These are phyloP conservation scores for Colletotrichum sp. DNA, from an alignment of 2,329 filamentous ascomycete genomes.

Conservation along the genomic window DNA sequence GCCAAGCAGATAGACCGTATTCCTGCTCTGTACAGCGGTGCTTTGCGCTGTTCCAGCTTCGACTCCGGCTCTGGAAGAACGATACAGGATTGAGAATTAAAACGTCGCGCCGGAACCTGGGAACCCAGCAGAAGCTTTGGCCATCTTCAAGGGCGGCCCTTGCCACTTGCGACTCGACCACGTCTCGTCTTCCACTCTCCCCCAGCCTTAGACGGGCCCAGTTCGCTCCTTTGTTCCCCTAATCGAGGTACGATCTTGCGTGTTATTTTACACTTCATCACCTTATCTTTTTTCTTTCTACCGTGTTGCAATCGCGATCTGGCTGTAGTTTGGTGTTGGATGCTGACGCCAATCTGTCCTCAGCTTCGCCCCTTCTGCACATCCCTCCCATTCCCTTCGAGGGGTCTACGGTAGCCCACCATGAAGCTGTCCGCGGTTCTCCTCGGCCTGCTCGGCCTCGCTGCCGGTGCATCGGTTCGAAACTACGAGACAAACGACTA, in stretches of 20 bases:
- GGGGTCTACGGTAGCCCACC: constrained; percentile 21
- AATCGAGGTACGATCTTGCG: constrained; percentile 5
- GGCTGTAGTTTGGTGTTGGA: background rate
- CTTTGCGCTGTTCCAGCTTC: background rate
- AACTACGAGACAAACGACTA: constrained; percentile 87
- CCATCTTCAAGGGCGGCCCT: constrained; percentile 15
- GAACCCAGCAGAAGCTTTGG: constrained; percentile 14
- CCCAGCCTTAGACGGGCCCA: constrained; percentile 8
- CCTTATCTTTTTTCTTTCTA: background rate
- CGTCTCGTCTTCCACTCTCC: constrained; percentile 16
- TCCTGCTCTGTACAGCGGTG: background rate
- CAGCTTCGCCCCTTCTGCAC: background rate
- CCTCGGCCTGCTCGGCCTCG: constrained; percentile 54
- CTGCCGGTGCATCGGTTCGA: constrained; percentile 59
- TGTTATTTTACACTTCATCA: background rate
- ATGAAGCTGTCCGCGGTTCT: constrained; percentile 62
- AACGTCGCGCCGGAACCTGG: background rate
- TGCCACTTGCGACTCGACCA: constrained; percentile 22
- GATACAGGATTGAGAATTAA: background rate
- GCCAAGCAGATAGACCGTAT: background rate
- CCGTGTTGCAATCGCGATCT: background rate
- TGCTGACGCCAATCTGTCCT: background rate
- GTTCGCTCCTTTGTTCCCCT: constrained; percentile 16
- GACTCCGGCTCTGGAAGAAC: background rate
- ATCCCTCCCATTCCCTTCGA: constrained; percentile 1